Evolutionary conservation across 495 filamentous ascomycete species (phyloP).

Genomic region (Bacidia gigantensis): DNA sequence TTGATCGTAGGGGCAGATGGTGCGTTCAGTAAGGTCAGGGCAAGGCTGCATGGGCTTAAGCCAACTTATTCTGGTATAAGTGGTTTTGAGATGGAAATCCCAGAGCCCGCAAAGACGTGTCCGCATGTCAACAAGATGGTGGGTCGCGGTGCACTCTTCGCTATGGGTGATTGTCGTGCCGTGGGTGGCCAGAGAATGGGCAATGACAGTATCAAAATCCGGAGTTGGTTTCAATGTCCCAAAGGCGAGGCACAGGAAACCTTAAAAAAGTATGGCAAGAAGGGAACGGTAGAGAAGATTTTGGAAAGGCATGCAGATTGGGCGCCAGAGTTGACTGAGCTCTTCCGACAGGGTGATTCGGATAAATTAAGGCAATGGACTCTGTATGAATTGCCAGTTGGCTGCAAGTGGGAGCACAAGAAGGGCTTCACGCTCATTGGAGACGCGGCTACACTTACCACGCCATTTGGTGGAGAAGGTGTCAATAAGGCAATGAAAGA

Average conservation of each 20-base stretch:
- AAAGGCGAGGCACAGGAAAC: background rate
- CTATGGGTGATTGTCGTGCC: background rate
- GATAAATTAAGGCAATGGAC: background rate
- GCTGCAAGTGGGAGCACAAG: background rate
- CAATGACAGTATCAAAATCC: background rate
- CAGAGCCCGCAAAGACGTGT: background rate
- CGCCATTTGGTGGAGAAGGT: background rate
- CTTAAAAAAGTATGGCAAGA: background rate
- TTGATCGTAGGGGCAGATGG: slow-evolving; percentile 36
- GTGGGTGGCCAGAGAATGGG: background rate
- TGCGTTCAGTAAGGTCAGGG: slow-evolving; percentile 30
- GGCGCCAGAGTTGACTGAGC: background rate
- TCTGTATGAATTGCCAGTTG: background rate
- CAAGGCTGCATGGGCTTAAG: slow-evolving; percentile 28
- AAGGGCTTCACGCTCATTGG: background rate
- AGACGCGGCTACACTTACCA: background rate
- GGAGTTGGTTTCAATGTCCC: background rate
- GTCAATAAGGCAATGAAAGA: background rate
- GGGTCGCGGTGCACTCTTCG: background rate
- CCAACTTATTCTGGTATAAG: slow-evolving; percentile 38
- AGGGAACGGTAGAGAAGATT: background rate
- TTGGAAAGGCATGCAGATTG: background rate
- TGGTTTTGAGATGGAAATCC: slow-evolving; percentile 12
- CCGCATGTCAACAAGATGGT: background rate
- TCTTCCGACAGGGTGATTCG: background rate